Conservation (phyloP, 257 asterid species). For the Penstemon barbatus region DNA sequence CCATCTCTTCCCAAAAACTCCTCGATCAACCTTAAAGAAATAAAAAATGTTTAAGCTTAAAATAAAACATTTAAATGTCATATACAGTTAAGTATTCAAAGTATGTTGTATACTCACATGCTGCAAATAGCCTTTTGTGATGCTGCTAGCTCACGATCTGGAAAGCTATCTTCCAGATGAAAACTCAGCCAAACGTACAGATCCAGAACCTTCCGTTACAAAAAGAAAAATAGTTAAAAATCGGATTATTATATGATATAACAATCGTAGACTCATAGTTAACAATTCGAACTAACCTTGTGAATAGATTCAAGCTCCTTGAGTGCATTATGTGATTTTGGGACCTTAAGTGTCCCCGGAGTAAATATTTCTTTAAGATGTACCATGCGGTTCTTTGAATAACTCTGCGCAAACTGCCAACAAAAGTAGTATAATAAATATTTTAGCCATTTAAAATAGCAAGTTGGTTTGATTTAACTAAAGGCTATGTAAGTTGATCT, state of each 20-base stretch:
- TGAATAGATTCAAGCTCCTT: conserved; percentile 97
- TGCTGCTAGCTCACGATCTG: conserved; percentile 86
- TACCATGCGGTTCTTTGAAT: conserved; percentile 61
- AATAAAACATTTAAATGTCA: background rate
- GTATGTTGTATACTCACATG: conserved; percentile 49
- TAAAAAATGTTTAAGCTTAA: background rate
- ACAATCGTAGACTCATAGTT: too few relatives aligned
- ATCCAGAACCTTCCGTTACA: conserved; percentile 71
- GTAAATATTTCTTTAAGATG: conserved; percentile 85
- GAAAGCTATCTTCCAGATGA: conserved; percentile 83
- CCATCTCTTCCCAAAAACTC: conserved; percentile 66
- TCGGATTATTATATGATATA: background rate
- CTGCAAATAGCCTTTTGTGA: conserved; percentile 89
- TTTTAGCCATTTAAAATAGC: conserved; percentile 9
- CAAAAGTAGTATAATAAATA: conserved; percentile 17
- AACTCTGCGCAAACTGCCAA: conserved; percentile 78
- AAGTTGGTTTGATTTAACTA: background rate
- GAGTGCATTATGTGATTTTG: conserved; percentile 68
- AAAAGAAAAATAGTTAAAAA: conserved; percentile 11
- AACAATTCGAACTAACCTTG: conserved; percentile 53
- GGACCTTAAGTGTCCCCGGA: conserved; percentile 78
- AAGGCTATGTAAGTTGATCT: conserved; percentile 23
- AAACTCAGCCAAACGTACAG: conserved; percentile 90
- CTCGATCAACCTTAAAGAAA: conserved; percentile 70
- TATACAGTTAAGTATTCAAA: background rate